Evolutionary conservation across 148 eudicot genomes (phyloP), one percentile per base, ranked within the genome.

Genomic region (Camellia japonica): DNA sequence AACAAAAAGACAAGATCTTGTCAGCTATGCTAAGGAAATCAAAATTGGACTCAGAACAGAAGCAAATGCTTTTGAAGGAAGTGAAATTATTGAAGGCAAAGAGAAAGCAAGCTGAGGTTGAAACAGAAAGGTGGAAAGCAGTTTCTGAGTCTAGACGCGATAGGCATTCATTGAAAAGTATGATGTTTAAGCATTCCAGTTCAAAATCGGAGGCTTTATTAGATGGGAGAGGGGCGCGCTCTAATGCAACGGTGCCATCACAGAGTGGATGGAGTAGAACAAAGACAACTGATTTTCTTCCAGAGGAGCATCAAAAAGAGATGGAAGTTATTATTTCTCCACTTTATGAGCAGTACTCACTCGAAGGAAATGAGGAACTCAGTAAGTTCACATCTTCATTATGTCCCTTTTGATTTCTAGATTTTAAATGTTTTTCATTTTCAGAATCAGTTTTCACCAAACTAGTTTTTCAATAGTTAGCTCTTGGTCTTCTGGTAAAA

Each of bases 21-120:
- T 88, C 94, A 9, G 93, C 90, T 68, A 85, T 93, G 91, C 77
- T 95, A 78, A 93, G 94, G 87, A 95, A 90, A 84, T 87, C 90
- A 0, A 92, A 89, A 72, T 60, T 90, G 75, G 97, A 93, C 58
- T 78, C 88, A 3, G 84, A 84, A 0, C 93, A 92, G 73, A 92
- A 87, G 77, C 88, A 92, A 64, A 82, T 82, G 89, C 90, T 90
- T 19, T 77, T 91, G 55, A 89, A 91, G 84, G 98, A 95, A 82
- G 56, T 88, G 30, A 90, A 90, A 80, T 64, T 90, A n/a, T 83
- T 88, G 1, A 93, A 89, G 82, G 85, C 90, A 3, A 90, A 85
- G 81, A 91, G 83, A 82, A 89, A 90, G 82, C 84, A 85, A 80
- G 81, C 81, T 76, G 96, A 89, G 82, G 69, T 80, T 7, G 94